Base-by-base conservation (phyloP, 1,284 basidiomycete genomes). In the Ganoderma sinense region DNA sequence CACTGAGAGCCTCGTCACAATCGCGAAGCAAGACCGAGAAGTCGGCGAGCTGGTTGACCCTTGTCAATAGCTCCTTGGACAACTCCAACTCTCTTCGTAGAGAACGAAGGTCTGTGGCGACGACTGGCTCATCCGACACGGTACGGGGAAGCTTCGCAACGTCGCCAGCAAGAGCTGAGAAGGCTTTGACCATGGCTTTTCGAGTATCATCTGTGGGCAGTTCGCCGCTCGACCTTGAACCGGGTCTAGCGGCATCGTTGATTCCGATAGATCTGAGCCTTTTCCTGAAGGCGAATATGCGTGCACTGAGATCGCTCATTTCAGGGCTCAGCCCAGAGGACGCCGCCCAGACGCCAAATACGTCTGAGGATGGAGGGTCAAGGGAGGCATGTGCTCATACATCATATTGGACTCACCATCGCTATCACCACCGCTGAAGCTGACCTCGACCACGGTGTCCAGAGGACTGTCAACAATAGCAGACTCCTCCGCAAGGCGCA, bases 1-100 rank as follows among this genome's bases (percentile, higher is more conserved):
- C 92, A 75, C 94, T 96, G 51, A 95, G 83, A 23, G 89, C 87
- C n/a, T 84, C 81, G 76, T 96, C 94, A 73, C 92, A 94, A 20
- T 79, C 78, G 33, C 83, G 82, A 13, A 92, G 78, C 36, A 82
- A 78, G 33, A 84, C 79, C 2, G 84, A 80, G 65, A 95, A 81
- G 23, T 83, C 80, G 5, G 85, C 86, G 36, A 96, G 82, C 53
- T 80, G 81, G 68, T 86, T 80, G 39, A 94, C 79, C 53, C 84
- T 85, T 48, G 82, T 79, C 74, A 94, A 80, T 58, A 89, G 76
- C 6, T 82, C 82, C 43, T 79, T 78, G 45, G 89, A 86, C 36
- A 83, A 82, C 26, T 86, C 82, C 26, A 93, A 70, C 66, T 95
- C 93, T 29, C 78, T 78, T 67, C 81, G 85, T 61, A 94, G 80